Evolutionary conservation across 1,284 basidiomycete genomes (phyloP), one percentile per base, ranked within the genome.

Genomic region (Ceratobasidium sp.): DNA sequence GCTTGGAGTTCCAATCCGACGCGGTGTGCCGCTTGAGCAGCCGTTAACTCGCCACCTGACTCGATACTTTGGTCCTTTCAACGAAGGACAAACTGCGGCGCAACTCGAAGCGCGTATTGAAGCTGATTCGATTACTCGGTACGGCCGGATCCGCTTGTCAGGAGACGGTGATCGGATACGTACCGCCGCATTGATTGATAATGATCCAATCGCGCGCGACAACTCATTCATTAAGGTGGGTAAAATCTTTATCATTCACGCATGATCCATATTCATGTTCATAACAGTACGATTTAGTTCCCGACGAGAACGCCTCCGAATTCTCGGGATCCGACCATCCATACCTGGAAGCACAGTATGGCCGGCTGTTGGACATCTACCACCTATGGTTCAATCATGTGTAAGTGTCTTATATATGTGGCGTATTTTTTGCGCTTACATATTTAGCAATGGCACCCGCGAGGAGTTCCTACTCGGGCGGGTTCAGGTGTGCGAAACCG

Each of bases 381-480:
- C 46, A 73, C 28, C 2, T 73, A 2, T 18, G n/a, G 26, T 63
- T 61, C 23, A 39, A 33, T 26, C 28, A 63, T 72, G 13, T 61
- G 58, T 73, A 20, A 3, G 15, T 60, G 6, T 26, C 53, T 13
- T 46, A 46, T 46, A 6, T 46, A 13, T 13, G 6, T 13, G 6
- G 44, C 13, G 13, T 6, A 46, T 6, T 6, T 13, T 6, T 13
- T 13, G 13, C 13, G 7, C 44, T 46, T 46, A 46, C 6, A 46
- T 46, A 46, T 46, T 46, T 46, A 46, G 44, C 13, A 13, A 46
- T 46, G 44, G 44, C 44, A 46, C 44, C 44, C 13, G 44, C 44
- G 13, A 6, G 44, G 7, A 46, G 13, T 46, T 76, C 99, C 99
- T 84, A 97, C 97, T 97, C 83, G 83, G 94, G 88, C 55, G 26